Percentiles rank a stretch among this genome's conserved stretches.
Conservation (phyloP, 352 stramenopile genomes). For the Pythium phragmiticola region DNA sequence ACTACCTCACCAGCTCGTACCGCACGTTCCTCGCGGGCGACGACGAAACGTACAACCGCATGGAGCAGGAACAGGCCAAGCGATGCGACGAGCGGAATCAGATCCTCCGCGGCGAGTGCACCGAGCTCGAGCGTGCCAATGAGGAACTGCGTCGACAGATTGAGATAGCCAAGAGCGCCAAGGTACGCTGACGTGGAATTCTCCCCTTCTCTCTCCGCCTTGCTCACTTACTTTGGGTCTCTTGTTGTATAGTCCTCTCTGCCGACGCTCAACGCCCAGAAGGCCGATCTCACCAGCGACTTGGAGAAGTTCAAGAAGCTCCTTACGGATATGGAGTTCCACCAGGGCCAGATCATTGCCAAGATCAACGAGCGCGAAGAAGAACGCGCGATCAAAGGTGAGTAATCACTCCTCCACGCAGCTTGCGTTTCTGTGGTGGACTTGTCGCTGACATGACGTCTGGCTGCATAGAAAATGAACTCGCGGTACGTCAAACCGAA, state of each 20-base stretch:
- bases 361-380: slow-evolving; percentile 87
- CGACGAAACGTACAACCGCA: slow-evolving; percentile 84
- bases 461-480: slow-evolving; percentile 41
- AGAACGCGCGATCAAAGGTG: slow-evolving; percentile 78
- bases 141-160: slow-evolving; percentile 66
- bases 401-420: not conserved
- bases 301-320: slow-evolving; percentile 92
- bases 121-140: slow-evolving; percentile 48
- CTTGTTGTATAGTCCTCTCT: slow-evolving; percentile 43
- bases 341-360: slow-evolving; percentile 75
- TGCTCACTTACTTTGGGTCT: not conserved
- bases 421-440: too few relatives aligned
- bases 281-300: slow-evolving; percentile 85
- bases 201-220: not conserved
- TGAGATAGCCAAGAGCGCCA: slow-evolving; percentile 64
- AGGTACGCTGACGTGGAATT: slow-evolving; percentile 30
- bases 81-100: slow-evolving; percentile 61
- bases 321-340: slow-evolving; percentile 76
- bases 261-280: slow-evolving; percentile 78
- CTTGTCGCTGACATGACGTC: too few relatives aligned
- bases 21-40: slow-evolving; percentile 92
- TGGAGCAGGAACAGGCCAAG: slow-evolving; percentile 79
- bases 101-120: slow-evolving; percentile 46
- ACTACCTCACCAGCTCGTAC: slow-evolving; percentile 93
- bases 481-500: slow-evolving; percentile 49